A percentile compares a stretch with the other conserved stretches of the same genome.
Conservation (phyloP, 169 alveolate genomes). For the Perkinsus marinus region DNA sequence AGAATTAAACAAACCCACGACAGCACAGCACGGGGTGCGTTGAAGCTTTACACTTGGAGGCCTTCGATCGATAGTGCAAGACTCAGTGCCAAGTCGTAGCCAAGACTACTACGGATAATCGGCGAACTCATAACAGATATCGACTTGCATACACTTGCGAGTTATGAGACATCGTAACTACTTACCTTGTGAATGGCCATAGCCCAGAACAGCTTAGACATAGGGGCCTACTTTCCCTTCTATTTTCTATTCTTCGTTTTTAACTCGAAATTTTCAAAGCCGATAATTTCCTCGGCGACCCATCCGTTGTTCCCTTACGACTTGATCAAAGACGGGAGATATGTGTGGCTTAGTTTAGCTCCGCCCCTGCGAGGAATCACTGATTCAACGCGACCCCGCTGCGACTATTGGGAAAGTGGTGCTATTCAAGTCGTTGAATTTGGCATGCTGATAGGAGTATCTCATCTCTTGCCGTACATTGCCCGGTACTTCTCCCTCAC, state of each 20-base stretch:
- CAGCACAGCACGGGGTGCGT: not conserved
- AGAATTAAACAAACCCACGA: not conserved
- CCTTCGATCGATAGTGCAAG: not conserved
- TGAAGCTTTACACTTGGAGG: not conserved
- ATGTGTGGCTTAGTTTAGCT: too few species aligned
- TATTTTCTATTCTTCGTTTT: not conserved
- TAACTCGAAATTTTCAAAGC: not conserved
- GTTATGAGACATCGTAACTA: not conserved
- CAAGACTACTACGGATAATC: not conserved
- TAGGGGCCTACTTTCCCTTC: not conserved
- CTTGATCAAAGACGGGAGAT: too few species aligned
- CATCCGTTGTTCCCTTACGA: not conserved
- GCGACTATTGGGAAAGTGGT: not conserved
- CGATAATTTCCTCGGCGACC: not conserved
- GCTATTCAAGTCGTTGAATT: not conserved
- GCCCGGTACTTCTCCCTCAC: not conserved
- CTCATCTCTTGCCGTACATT: not conserved
- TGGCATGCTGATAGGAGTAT: not conserved
- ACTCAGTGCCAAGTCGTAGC: not conserved
- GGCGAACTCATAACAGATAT: not conserved
- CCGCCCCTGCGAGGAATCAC: too few species aligned
- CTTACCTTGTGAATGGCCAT: not conserved
- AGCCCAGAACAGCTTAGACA: not conserved
- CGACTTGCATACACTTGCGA: not conserved
- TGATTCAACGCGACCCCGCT: too few species aligned